phyloP scores from a whole-genome alignment of 1,284 basidiomycete genomes.

The Gastroboletus turbinatus region DNA sequence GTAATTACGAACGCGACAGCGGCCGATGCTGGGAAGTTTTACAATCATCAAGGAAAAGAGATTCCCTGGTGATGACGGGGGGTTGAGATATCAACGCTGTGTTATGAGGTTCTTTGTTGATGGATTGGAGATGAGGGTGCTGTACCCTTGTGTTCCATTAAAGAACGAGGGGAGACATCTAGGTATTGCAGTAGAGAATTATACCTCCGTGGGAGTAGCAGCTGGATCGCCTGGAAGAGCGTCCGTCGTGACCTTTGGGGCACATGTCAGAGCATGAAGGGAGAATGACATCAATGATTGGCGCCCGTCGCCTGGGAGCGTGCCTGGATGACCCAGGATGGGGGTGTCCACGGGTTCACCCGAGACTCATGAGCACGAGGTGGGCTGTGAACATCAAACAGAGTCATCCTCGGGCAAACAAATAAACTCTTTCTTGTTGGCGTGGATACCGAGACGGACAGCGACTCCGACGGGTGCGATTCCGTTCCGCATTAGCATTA shows the following conservation, averaged over 20 bases:
- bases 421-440: not conserved
- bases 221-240: not conserved
- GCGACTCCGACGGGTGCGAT: not conserved
- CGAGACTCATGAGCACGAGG: constrained; percentile 4
- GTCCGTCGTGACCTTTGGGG: not conserved
- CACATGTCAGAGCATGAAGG: not conserved
- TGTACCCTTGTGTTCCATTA: not conserved
- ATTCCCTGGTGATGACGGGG: constrained; percentile 1
- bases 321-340: too few species aligned
- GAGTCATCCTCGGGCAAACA: not conserved
- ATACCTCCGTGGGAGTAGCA: not conserved
- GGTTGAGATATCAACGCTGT: not conserved
- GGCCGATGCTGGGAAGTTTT: constrained; percentile 13
- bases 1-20: not conserved
- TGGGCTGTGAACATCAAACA: not conserved
- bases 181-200: not conserved
- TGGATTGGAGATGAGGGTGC: not conserved
- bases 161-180: not conserved
- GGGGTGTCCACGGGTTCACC: not conserved
- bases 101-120: not conserved
- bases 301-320: constrained; percentile 16
- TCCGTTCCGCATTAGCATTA: not conserved
- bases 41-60: not conserved
- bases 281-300: constrained; percentile 19
- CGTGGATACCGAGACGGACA: not conserved